A percentile compares a stretch with the other conserved stretches of the same genome.
phyloP scores from a whole-genome alignment of 139 green algal genomes.

The Tetraselmis chui region DNA sequence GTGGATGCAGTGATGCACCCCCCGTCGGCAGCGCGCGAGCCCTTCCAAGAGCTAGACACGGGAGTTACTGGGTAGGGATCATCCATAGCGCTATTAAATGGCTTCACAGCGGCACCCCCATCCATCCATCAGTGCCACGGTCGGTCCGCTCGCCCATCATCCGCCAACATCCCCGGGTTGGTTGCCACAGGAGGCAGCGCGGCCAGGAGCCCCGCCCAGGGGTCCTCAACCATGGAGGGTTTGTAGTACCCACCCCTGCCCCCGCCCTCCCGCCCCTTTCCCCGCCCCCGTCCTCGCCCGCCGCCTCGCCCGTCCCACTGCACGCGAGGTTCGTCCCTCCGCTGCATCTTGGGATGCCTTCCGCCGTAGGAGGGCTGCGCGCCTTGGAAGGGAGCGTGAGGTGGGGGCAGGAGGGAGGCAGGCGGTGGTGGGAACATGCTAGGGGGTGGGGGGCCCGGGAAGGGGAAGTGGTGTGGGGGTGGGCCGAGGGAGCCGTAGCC shows the following conservation, averaged over 20 bases:
- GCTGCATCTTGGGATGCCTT: background rate
- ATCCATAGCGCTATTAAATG: too few relatives aligned
- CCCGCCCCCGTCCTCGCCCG: background rate
- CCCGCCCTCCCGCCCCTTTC: too few relatives aligned
- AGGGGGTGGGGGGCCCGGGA: too few relatives aligned
- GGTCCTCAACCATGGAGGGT: background rate
- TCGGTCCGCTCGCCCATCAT: background rate
- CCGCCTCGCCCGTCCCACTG: too few relatives aligned
- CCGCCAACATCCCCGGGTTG: background rate
- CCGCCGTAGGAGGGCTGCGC: too few relatives aligned
- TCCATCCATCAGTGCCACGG: background rate
- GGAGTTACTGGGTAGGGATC: too few relatives aligned
- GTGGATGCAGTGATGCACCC: too few relatives aligned
- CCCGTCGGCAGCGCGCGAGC: too few relatives aligned
- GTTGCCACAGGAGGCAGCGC: background rate
- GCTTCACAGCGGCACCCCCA: background rate
- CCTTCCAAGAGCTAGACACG: too few relatives aligned
- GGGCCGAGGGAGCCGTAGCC: background rate
- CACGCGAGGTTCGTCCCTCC: too few relatives aligned
- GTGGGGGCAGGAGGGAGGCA: too few relatives aligned
- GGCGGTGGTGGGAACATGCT: too few relatives aligned
- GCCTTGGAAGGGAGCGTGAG: background rate
- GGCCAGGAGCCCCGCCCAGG: background rate
- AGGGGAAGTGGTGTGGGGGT: background rate
- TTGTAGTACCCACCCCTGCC: background rate